Percentiles rank a stretch among this genome's conserved stretches.
Evolutionary conservation across 2,329 filamentous ascomycete genomes (phyloP).

Genomic region (Coniella vitis): DNA sequence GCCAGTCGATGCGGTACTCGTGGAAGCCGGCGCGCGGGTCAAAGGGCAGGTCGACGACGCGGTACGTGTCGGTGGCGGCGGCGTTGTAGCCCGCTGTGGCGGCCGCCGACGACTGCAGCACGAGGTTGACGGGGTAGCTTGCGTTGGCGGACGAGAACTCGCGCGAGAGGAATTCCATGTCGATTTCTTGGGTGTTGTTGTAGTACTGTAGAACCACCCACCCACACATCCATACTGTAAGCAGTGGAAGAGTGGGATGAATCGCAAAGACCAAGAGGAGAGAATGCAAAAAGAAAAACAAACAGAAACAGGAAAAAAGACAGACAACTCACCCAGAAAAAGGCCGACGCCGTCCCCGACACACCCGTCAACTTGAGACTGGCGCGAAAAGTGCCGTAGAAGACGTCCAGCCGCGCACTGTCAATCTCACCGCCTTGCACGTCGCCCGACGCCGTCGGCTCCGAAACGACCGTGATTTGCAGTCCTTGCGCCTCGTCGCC

Average conservation of each 20-base stretch:
- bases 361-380: constrained; percentile 56
- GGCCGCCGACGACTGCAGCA: constrained; percentile 62
- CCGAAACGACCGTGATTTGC: constrained; percentile 46
- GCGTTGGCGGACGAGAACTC: constrained; percentile 48
- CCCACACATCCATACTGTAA: no score
- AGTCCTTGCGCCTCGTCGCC: constrained; percentile 40
- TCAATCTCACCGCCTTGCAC: constrained; percentile 60
- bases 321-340: constrained; percentile 60
- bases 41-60: constrained; percentile 55
- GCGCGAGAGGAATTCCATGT: constrained; percentile 69
- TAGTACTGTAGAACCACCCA: no score
- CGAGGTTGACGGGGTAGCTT: constrained; percentile 60
- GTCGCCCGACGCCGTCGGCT: constrained; percentile 33
- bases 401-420: constrained; percentile 51
- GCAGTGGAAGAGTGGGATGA: no score
- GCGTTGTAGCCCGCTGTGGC: constrained; percentile 56
- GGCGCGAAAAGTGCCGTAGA: constrained; percentile 64
- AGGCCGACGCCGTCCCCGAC: constrained; percentile 66
- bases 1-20: constrained; percentile 75
- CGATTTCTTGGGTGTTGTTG: constrained; percentile 74
- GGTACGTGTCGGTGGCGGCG: constrained; percentile 49
- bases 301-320: background rate
- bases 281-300: background rate
- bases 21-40: constrained; percentile 60
- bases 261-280: no score